Conservation (phyloP, 2,329 filamentous ascomycete species). For the Apiospora pterosperma region DNA sequence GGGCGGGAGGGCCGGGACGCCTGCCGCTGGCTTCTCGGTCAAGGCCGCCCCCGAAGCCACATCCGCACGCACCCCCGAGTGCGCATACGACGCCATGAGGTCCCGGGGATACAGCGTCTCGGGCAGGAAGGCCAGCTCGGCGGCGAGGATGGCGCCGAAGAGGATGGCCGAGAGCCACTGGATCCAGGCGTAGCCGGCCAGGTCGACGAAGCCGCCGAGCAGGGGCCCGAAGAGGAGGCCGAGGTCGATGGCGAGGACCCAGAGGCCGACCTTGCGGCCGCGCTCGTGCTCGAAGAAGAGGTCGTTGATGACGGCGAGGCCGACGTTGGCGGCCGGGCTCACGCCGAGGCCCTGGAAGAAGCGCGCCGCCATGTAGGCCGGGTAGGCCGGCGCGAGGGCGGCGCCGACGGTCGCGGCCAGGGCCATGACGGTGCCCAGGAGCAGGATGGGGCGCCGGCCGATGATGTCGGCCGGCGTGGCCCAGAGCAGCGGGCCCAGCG, state of each 20-base stretch:
- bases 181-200: conserved; percentile 47
- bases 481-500: conserved; percentile 48
- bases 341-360: conserved; percentile 57
- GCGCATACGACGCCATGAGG: conserved; percentile 34
- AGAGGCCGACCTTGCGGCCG: conserved; percentile 52
- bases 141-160: conserved; percentile 42
- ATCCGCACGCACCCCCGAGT: neutral
- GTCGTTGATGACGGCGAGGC: conserved; percentile 51
- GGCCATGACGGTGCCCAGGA: conserved; percentile 34
- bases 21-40: neutral
- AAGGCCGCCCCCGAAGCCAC: neutral
- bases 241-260: conserved; percentile 53
- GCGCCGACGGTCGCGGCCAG: conserved; percentile 30
- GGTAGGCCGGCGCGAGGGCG: conserved; percentile 33
- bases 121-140: conserved; percentile 47
- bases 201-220: conserved; percentile 48
- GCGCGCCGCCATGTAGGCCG: conserved; percentile 53
- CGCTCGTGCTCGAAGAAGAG: conserved; percentile 55
- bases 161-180: conserved; percentile 53
- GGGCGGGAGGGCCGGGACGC: neutral
- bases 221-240: conserved; percentile 43
- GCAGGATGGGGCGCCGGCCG: conserved; percentile 47
- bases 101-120: conserved; percentile 55
- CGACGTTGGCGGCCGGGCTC: conserved; percentile 50
- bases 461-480: conserved; percentile 46